Percentiles rank a stretch among this genome's conserved stretches.
phyloP scores from a whole-genome alignment of 2,329 filamentous ascomycete species.

The Cercospora sesami region DNA sequence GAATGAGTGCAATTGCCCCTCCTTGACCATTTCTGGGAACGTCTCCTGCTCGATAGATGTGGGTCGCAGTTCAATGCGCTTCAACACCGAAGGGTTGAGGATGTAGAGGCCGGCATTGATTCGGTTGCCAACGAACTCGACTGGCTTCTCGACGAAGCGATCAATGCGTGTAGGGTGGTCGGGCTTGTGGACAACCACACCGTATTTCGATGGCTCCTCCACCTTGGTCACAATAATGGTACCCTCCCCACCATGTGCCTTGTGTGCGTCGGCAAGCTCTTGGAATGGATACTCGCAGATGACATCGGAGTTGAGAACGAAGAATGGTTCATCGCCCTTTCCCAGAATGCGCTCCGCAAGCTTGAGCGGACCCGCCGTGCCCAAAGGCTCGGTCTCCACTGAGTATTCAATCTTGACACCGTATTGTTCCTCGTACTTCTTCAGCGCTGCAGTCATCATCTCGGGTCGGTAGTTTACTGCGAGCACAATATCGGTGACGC shows the following conservation, averaged over 20 bases:
- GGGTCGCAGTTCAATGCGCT: slow-evolving; percentile 90
- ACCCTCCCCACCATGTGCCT: slow-evolving; percentile 86
- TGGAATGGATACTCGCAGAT: slow-evolving; percentile 98
- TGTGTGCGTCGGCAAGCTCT: slow-evolving; percentile 88
- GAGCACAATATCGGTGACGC: slow-evolving; percentile 95
- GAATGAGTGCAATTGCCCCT: slow-evolving; percentile 90
- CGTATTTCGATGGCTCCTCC: slow-evolving; percentile 97
- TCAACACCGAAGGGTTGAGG: slow-evolving; percentile 85
- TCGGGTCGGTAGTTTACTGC: slow-evolving; percentile 99
- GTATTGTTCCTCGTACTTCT: slow-evolving; percentile 92
- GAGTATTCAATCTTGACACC: slow-evolving; percentile 97
- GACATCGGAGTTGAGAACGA: slow-evolving; percentile 97
- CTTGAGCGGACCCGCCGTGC: slow-evolving; percentile 93
- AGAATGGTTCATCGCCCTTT: slow-evolving; percentile 94
- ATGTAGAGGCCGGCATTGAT: slow-evolving; percentile 99
- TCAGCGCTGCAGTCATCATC: slow-evolving; percentile 91
- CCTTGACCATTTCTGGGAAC: slow-evolving; percentile 88
- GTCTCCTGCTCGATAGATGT: slow-evolving; percentile 99
- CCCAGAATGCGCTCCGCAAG: slow-evolving; percentile 87
- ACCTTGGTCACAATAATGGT: slow-evolving; percentile 99
- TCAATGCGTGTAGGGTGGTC: slow-evolving; percentile 89
- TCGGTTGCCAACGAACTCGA: slow-evolving; percentile 97
- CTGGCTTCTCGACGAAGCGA: slow-evolving; percentile 98
- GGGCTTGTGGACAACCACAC: slow-evolving; percentile 96
- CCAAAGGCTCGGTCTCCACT: slow-evolving; percentile 91